These are phyloP conservation scores for Diaporthe aspalathi DNA, from an alignment of 2,329 filamentous ascomycete species.

Conservation along the genomic window DNA sequence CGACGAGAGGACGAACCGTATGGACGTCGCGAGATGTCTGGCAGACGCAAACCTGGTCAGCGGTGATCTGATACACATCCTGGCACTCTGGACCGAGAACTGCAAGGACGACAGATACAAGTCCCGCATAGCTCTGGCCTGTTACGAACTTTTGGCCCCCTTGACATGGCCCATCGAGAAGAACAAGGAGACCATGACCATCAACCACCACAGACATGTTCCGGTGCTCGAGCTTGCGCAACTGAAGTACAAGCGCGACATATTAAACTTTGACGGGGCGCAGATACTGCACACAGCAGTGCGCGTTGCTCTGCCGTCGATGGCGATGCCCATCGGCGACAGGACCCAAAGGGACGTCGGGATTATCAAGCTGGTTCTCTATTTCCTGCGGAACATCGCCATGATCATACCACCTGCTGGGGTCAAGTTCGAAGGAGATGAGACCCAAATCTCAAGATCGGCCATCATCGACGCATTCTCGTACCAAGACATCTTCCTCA, in stretches of 20 bases:
- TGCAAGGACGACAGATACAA: slow-evolving; percentile 79
- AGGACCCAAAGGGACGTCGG: slow-evolving; percentile 85
- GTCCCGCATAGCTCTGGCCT: slow-evolving; percentile 83
- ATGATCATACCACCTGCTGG: slow-evolving; percentile 82
- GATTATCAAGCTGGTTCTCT: slow-evolving; percentile 90
- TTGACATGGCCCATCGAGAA: slow-evolving; percentile 94
- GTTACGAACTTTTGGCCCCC: slow-evolving; percentile 89
- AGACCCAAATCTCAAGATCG: slow-evolving; percentile 88
- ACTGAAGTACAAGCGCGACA: slow-evolving; percentile 86
- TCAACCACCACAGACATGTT: slow-evolving; percentile 92
- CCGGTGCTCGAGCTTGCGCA: slow-evolving; percentile 91
- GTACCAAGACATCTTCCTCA: slow-evolving; percentile 88
- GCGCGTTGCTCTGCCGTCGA: slow-evolving; percentile 83
- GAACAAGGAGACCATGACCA: slow-evolving; percentile 82
- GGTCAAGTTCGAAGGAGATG: slow-evolving; percentile 84
- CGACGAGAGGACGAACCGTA: slow-evolving; percentile 91
- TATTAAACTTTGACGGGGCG: slow-evolving; percentile 84
- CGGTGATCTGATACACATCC: slow-evolving; percentile 89
- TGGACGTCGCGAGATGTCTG: slow-evolving; percentile 94
- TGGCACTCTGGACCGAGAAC: slow-evolving; percentile 83
- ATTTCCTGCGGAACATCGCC: slow-evolving; percentile 88
- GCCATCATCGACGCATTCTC: slow-evolving; percentile 90
- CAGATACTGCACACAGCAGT: slow-evolving; percentile 84
- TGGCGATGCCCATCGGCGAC: slow-evolving; percentile 82
- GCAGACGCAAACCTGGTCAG: slow-evolving; percentile 92